These are phyloP conservation scores for Dalechampia spathulata DNA, from an alignment of 441 rosid species.

Conservation along the genomic window DNA sequence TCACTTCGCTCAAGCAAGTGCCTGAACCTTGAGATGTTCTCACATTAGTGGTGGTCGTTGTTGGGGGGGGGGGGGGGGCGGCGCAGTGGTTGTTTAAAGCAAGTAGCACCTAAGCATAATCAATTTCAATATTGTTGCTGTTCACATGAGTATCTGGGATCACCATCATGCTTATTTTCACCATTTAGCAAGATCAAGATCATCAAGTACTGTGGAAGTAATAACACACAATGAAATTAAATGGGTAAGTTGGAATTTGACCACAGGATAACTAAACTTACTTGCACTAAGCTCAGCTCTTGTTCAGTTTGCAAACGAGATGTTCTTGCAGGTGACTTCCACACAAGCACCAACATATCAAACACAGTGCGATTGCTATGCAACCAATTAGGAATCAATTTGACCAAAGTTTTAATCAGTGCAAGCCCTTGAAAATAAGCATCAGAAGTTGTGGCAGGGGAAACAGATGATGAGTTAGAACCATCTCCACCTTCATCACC, in stretches of 20 bases:
- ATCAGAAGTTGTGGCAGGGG: conserved; percentile 45
- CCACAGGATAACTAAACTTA: conserved; percentile 30
- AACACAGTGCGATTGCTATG: conserved; percentile 77
- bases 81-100: too few relatives aligned
- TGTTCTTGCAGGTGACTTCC: conserved; percentile 91
- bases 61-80: too few relatives aligned
- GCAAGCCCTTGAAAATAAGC: conserved; percentile 96
- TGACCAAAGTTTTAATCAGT: conserved; percentile 84
- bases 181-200: background rate
- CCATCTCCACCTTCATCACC: conserved; percentile 60
- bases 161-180: background rate
- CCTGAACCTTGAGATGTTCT: too few relatives aligned
- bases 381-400: conserved; percentile 88
- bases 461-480: conserved; percentile 37
- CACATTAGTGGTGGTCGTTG: too few relatives aligned
- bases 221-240: background rate
- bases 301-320: conserved; percentile 90
- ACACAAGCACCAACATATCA: conserved; percentile 76
- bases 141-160: background rate
- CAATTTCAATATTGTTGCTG: background rate
- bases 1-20: too few relatives aligned
- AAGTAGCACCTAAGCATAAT: background rate
- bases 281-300: conserved; percentile 92
- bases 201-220: background rate
- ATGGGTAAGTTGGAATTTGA: background rate